These are phyloP conservation scores for Pleodorina starrii DNA, from an alignment of 139 green algal genomes.

Conservation along the genomic window DNA sequence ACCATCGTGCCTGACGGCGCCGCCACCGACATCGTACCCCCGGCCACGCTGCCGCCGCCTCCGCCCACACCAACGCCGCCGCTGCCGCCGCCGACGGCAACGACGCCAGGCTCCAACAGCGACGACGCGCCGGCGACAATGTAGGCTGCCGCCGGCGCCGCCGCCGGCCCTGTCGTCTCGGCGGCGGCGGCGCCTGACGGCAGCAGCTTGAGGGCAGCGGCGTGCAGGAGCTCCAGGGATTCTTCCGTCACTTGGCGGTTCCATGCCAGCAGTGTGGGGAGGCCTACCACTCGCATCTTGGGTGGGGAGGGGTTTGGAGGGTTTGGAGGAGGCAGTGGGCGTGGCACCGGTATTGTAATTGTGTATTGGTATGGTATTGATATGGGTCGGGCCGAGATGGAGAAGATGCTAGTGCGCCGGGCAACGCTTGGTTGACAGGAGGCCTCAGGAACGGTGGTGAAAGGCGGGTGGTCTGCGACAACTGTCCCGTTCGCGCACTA, in stretches of 20 bases:
- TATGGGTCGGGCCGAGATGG: no score
- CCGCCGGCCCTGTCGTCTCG: background rate
- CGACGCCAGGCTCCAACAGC: background rate
- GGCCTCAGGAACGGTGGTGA: no score
- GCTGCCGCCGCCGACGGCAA: background rate
- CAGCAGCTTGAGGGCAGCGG: background rate
- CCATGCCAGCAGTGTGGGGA: conserved; percentile 1
- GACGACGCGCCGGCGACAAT: background rate
- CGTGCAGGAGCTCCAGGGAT: conserved; percentile 1
- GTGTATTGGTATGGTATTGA: no score
- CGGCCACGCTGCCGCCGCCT: no score
- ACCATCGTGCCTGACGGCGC: background rate
- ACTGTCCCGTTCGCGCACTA: no score
- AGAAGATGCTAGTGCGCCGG: no score
- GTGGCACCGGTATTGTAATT: no score
- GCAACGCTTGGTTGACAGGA: no score
- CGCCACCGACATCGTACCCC: no score
- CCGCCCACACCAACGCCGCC: background rate
- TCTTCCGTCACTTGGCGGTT: background rate
- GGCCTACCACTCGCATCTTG: background rate
- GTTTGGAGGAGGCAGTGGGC: background rate
- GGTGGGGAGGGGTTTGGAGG: background rate
- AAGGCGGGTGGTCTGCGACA: no score
- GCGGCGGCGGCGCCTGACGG: background rate
- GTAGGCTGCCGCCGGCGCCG: background rate